These are phyloP conservation scores for Inonotus obliquus DNA, from an alignment of 1,284 basidiomycete species.

Conservation along the genomic window DNA sequence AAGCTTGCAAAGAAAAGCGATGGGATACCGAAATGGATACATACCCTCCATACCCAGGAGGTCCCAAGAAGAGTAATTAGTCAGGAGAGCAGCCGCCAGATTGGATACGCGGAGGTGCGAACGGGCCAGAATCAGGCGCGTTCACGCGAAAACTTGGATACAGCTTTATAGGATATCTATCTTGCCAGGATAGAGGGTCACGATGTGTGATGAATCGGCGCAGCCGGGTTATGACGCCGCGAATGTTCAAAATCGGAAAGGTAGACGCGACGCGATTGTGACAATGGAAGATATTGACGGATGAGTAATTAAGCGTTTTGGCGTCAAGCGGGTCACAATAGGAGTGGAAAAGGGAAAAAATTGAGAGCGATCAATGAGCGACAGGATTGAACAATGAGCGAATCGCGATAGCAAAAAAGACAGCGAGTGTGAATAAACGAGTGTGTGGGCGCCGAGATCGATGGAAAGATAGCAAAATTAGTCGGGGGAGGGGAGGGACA, in stretches of 20 bases:
- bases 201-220: conserved; percentile 11
- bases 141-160: conserved; percentile 11
- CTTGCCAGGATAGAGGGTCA: neutral
- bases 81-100: conserved; percentile 26
- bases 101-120: conserved; percentile 19
- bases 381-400: conserved; percentile 9
- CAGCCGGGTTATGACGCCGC: conserved; percentile 16
- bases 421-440: conserved; percentile 4
- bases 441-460: neutral
- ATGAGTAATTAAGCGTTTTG: conserved; percentile 5
- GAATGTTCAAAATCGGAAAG: conserved; percentile 6
- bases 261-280: neutral
- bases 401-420: conserved; percentile 3
- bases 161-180: conserved; percentile 5
- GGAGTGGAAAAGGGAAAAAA: conserved; percentile 1
- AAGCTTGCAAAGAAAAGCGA: conserved; percentile 7
- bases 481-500: neutral
- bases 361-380: conserved; percentile 10
- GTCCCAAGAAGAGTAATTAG: conserved; percentile 26
- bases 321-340: conserved; percentile 13
- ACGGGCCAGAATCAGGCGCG: conserved; percentile 14
- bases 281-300: conserved; percentile 3
- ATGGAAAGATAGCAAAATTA: neutral
- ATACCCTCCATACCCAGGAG: conserved; percentile 28
- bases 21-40: conserved; percentile 16